A percentile compares a stretch with the other conserved stretches of the same genome.
These are phyloP conservation scores for Artomyces pyxidatus DNA, from an alignment of 768 basidiomycete species.

Conservation along the genomic window DNA sequence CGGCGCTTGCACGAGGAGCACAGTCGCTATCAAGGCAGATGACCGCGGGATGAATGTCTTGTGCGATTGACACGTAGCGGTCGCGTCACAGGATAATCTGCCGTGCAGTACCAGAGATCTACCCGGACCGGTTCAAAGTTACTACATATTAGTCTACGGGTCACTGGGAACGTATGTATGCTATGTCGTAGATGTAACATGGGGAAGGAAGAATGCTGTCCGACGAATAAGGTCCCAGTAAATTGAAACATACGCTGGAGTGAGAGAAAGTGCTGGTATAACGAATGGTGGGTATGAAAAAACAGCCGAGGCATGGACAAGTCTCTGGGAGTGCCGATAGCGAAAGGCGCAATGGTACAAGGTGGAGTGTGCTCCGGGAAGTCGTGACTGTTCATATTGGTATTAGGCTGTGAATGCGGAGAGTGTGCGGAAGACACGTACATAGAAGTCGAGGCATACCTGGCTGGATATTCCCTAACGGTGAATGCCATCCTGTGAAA, in stretches of 20 bases:
- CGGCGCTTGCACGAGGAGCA: neutral
- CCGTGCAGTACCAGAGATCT: neutral
- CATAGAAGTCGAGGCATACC: too few species aligned
- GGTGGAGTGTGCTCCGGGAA: too few species aligned
- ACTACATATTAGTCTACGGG: conserved; percentile 1
- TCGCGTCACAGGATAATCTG: too few species aligned
- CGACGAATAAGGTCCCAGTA: conserved; percentile 13
- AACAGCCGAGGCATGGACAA: conserved; percentile 10
- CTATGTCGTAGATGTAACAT: too few species aligned
- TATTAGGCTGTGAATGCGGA: too few species aligned
- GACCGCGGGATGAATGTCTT: neutral
- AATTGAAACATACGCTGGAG: conserved; percentile 19
- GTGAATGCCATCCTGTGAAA: neutral
- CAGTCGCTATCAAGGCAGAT: neutral
- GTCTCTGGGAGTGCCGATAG: conserved; percentile 2
- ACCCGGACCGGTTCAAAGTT: neutral
- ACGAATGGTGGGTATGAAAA: conserved; percentile 31
- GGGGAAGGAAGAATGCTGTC: too few species aligned
- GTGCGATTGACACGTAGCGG: neutral
- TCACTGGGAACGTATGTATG: too few species aligned
- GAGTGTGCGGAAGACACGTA: too few species aligned
- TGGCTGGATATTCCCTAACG: neutral
- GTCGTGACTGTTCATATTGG: too few species aligned
- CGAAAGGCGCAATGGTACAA: too few species aligned
- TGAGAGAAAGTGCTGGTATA: conserved; percentile 28